Evolutionary conservation across 169 alveolate species (phyloP), one percentile per base, ranked within the genome.

Genomic region (Plasmodium gallinaceum): DNA sequence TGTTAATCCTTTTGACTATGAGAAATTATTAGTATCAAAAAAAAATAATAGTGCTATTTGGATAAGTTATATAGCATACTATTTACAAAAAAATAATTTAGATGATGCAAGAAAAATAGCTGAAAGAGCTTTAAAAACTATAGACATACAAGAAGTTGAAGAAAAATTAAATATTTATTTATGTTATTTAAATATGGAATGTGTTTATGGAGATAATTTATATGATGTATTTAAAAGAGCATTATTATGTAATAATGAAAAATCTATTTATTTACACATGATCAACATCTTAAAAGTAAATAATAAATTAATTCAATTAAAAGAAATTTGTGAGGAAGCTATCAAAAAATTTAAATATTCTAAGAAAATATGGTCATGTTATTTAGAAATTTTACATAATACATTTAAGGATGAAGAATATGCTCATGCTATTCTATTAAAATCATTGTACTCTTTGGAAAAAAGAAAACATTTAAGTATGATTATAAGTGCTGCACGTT

Each of bases 121-220:
- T n/a, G 93, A 92, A 45, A 88, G 97, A 46, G 96, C 96, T 3
- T 68, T 95, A 12, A 93, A 92, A 65, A 92, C 94, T 14, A 94
- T 95, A 52, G 96, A 94, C 64, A 90, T 93, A 54, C 94, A 94
- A 18, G 96, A 92, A 32, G 78, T 94, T 71, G 86, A 58, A 64
- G 97, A 94, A 69, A 93, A 95, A 32, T 64, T 73, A 92, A 95
- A 95, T 42, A 75, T 95, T 7, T 95, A 96, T 96, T 88, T 95
- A 61, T 96, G 97, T 37, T 94, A 93, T 85, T 52, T 95, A 24
- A 95, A 95, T 74, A 95, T 95, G 97, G 97, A 95, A 51, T 93
- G 96, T 52, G 74, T 88, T 22, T 95, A 90, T 68, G 97, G 97
- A 26, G 94, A 94, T 88, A 87, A 88, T 3, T 91, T 91, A 51